Evolutionary conservation across 345 rosid species (phyloP).

Genomic region (Syzygium aqueum): DNA sequence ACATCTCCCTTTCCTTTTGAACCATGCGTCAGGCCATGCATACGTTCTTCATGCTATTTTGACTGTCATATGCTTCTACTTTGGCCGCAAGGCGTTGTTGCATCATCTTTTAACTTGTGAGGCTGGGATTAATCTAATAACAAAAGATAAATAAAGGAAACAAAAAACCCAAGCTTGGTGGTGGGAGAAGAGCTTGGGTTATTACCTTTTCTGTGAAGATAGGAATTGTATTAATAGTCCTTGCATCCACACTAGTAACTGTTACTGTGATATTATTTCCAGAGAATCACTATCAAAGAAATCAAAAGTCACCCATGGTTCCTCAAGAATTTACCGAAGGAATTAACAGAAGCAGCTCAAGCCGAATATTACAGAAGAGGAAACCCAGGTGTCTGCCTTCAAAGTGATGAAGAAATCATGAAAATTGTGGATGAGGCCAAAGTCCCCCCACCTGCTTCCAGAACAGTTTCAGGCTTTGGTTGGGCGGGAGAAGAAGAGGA

Average conservation of each 20-base stretch:
- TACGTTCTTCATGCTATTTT: not conserved
- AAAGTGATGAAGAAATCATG: slow-evolving; percentile 27
- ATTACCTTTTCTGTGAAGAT: not conserved
- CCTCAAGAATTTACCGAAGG: slow-evolving; percentile 12
- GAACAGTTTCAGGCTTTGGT: slow-evolving; percentile 10
- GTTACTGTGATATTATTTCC: not conserved
- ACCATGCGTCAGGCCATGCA: not conserved
- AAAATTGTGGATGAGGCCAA: slow-evolving; percentile 34
- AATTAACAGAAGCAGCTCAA: slow-evolving; percentile 14
- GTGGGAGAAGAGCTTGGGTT: not conserved
- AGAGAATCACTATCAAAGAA: slow-evolving; percentile 15
- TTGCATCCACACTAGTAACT: not conserved
- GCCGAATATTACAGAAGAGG: slow-evolving; percentile 11
- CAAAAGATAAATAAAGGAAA: not conserved
- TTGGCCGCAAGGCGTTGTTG: not conserved
- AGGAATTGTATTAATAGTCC: not conserved
- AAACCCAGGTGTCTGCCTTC: slow-evolving; percentile 10
- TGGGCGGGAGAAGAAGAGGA: slow-evolving; percentile 17
- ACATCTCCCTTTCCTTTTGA: not conserved
- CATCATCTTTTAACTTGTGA: not conserved
- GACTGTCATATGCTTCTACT: not conserved
- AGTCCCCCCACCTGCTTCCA: slow-evolving; percentile 9
- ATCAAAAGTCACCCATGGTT: slow-evolving; percentile 19
- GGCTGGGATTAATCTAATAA: not conserved
- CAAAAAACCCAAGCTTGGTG: not conserved